Base-by-base conservation (phyloP, 2,329 filamentous ascomycete genomes). In the Pyrenophora tritici-repentis region DNA sequence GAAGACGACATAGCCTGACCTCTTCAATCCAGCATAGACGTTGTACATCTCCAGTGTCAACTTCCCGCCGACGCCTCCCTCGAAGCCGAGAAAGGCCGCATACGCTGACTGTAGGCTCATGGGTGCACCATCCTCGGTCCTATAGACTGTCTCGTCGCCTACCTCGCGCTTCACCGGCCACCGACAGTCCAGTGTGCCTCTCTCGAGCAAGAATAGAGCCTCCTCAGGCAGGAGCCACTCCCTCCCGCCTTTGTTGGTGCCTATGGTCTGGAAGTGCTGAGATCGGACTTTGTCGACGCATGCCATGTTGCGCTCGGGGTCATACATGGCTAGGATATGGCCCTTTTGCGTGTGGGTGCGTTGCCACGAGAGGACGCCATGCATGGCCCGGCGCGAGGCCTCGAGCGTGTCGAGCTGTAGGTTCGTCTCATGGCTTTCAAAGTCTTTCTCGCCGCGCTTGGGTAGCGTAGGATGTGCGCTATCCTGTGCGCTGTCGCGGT, bases 401-500 rank as follows among this genome's bases (percentile, higher is more conserved):
- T 91, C 88, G 43, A 99, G 85, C 7, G 87, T 84, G 49, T 83
- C 81, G 59, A 87, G 85, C 74, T 99, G 94, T 26, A 89, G 85
- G 26, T 84, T 83, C 2, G 94, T 97, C 40, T 90, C 89, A 75
- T 97, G 91, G 22, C 89, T 87, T 76, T 97, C 94, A 72, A 97
- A 99, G 76, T 99, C 94, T 74, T 99, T 99, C 72, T 96, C 91
- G 54, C 94, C 94, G 58, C 91, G 90, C 60, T 93, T 91, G 31
- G 96, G 91, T 9, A 92, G 82, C 62, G 85, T 84, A 78, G 76
- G 63, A n/a, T 55, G 52, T 44, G 63, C 59, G 40, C 55, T 60
- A 37, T 62, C 62, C 35, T 62, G 53, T 34, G 56, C 51, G 31
- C 66, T 70, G 47, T 44, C 35, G 50, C n/a, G 6, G 26, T 13